Evolutionary conservation across 176 grass and related monocot genomes (phyloP), one percentile per base, ranked within the genome.

Genomic region (Stipa capillata): DNA sequence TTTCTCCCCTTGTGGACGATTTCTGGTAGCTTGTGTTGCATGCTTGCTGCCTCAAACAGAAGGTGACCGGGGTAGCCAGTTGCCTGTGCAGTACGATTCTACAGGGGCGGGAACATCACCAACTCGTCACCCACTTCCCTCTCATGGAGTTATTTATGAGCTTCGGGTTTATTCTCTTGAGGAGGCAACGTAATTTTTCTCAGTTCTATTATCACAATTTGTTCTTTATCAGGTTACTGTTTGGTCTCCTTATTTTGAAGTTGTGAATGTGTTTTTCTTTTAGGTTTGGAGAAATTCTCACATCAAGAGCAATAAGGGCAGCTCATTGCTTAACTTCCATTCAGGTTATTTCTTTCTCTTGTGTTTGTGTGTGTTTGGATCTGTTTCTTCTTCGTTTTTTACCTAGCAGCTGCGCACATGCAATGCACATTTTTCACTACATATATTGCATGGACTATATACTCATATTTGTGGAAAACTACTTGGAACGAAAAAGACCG

Each of bases 281-380:
- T 72, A 99, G 97, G 45, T 99, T 96, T 81, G 92, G 97, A 34
- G 45, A 79, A 32, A 78, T 99, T 80, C 78, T 99, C 82, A 68
- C 90, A 58, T 99, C 97, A 35, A 95, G 90, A 72, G 97, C 92
- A 66, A 93, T 99, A 71, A 87, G 97, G 68, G 92, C 97, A 35
- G 97, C 97, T 32, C 97, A 99, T 96, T 99, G 97, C 82, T 89
- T 99, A 83, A 99, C 97, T 37, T 99, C 97, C 65, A 99, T 99
- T 88, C 97, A 99, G 93, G 97, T 97, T 82, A 72, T 60, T 80
- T 68, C 69, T 51, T 51, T 72, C 72, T 80, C 24, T 43, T 60
- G 50, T 59, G 18, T 67, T 51, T 74, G 11, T 90, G 54, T 69
- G 33, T 14, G 2, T 42, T 13, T 40, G 36, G 27, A 28, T 80